phyloP scores from a whole-genome alignment of 495 filamentous ascomycete species.

The Trichoderma orchidacearum region DNA sequence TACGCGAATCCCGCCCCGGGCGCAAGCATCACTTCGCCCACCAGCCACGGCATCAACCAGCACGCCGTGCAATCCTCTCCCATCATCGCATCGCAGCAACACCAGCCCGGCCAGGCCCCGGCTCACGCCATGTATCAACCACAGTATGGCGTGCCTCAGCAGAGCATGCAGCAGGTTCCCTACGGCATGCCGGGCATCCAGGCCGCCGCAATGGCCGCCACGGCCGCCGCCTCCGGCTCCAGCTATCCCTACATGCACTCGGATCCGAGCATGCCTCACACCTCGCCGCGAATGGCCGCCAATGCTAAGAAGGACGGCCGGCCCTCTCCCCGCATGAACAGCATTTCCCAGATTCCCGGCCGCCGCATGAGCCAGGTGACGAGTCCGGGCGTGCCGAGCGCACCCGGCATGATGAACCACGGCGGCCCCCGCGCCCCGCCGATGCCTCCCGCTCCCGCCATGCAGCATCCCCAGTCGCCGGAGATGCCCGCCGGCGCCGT shows the following conservation, averaged over 20 bases:
- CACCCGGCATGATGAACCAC: slow-evolving; percentile 46
- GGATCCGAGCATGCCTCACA: slow-evolving; percentile 40
- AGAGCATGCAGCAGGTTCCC: slow-evolving; percentile 32
- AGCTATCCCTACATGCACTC: slow-evolving; percentile 42
- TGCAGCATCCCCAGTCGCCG: slow-evolving; percentile 62
- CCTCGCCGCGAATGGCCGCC: slow-evolving; percentile 43
- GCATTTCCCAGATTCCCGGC: slow-evolving; percentile 24
- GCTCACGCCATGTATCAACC: slow-evolving; percentile 45
- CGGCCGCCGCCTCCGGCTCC: slow-evolving; percentile 52
- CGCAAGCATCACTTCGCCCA: slow-evolving; percentile 43
- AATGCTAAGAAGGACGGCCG: slow-evolving; percentile 43
- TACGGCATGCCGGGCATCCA: slow-evolving; percentile 46
- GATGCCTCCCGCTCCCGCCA: slow-evolving; percentile 30
- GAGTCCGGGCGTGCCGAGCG: slow-evolving; percentile 46
- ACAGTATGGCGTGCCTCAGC: slow-evolving; percentile 42
- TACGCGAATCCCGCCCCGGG: neutral
- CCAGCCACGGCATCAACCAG: slow-evolving; percentile 38
- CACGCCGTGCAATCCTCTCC: slow-evolving; percentile 47
- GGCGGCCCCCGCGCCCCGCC: slow-evolving; percentile 24
- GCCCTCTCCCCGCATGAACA: slow-evolving; percentile 49
- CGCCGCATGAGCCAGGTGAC: slow-evolving; percentile 49
- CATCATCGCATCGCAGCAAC: slow-evolving; percentile 46
- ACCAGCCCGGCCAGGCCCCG: slow-evolving; percentile 37
- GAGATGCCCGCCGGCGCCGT: slow-evolving; percentile 63
- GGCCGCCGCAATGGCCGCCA: slow-evolving; percentile 57